Evolutionary conservation across 371 early-diverging fungal species (phyloP).

Genomic region (Syncephalastrum monosporum): DNA sequence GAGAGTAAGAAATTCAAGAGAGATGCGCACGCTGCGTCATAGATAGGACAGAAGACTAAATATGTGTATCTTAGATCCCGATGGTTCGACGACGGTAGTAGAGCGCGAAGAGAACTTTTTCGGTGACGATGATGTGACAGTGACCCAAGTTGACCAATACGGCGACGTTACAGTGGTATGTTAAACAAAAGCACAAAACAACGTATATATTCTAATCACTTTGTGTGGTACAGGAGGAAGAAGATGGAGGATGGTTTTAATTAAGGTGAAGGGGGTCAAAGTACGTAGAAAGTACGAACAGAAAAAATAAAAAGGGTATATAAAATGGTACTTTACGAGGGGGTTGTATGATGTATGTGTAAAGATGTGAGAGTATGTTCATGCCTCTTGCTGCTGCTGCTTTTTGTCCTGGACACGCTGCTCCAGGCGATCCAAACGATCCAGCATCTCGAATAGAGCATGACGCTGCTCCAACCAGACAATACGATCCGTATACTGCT

Average conservation of each 20-base stretch:
- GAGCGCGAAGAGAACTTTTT: slow-evolving; percentile 14
- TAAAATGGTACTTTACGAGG: not conserved
- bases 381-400: slow-evolving; percentile 23
- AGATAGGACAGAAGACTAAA: not conserved
- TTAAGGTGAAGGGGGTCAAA: slow-evolving; percentile 4
- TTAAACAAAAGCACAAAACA: slow-evolving; percentile 10
- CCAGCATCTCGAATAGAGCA: slow-evolving; percentile 27
- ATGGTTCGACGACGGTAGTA: slow-evolving; percentile 11
- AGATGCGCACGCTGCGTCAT: not conserved
- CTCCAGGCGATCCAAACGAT: slow-evolving; percentile 37
- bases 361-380: slow-evolving; percentile 11
- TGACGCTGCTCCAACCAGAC: slow-evolving; percentile 22
- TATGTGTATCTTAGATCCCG: slow-evolving; percentile 5
- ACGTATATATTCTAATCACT: not conserved
- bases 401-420: not conserved
- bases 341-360: slow-evolving; percentile 14
- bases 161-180: slow-evolving; percentile 33
- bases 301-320: slow-evolving; percentile 3
- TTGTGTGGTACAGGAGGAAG: slow-evolving; percentile 27
- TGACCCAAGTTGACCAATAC: slow-evolving; percentile 27
- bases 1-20: slow-evolving; percentile 16
- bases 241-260: slow-evolving; percentile 24
- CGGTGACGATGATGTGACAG: slow-evolving; percentile 15
- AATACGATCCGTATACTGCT: slow-evolving; percentile 27
- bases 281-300: slow-evolving; percentile 6